Evolutionary conservation across 2,329 filamentous ascomycete species (phyloP).

Genomic region (Calonectria pseudoturangicola): DNA sequence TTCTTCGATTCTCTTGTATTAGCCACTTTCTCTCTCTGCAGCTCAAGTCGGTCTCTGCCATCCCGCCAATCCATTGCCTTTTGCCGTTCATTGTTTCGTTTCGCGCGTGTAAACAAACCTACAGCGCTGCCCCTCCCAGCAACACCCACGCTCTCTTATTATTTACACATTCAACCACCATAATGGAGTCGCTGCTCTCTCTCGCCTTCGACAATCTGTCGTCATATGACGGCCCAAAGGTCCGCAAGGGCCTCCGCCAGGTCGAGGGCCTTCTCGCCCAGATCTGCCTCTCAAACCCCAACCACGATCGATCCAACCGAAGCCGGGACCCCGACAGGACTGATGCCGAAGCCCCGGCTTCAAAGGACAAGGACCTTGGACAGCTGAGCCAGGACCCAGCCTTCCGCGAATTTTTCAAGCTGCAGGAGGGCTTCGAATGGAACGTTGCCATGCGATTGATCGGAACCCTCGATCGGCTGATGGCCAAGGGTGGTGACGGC

Average conservation of each 20-base stretch:
- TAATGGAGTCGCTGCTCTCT: slow-evolving; percentile 93
- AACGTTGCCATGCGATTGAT: slow-evolving; percentile 93
- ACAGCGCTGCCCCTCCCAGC: slow-evolving; percentile 37
- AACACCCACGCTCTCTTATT: slow-evolving; percentile 35
- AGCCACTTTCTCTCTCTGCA: slow-evolving; percentile 33
- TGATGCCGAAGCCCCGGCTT: slow-evolving; percentile 63
- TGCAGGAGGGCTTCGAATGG: slow-evolving; percentile 98
- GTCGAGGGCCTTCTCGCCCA: slow-evolving; percentile 95
- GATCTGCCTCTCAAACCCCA: slow-evolving; percentile 84
- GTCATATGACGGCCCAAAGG: slow-evolving; percentile 91
- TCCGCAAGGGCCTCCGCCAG: slow-evolving; percentile 94
- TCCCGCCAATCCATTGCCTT: slow-evolving; percentile 18
- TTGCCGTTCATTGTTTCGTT: slow-evolving; percentile 39
- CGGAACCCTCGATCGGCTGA: slow-evolving; percentile 87
- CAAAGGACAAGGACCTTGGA: slow-evolving; percentile 76
- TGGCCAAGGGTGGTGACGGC: slow-evolving; percentile 87
- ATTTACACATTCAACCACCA: slow-evolving; percentile 49
- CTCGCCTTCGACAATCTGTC: slow-evolving; percentile 97
- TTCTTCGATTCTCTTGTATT: slow-evolving; percentile 43
- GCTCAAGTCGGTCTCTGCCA: slow-evolving; percentile 34
- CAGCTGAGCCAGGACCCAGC: slow-evolving; percentile 88
- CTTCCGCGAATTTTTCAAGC: slow-evolving; percentile 95
- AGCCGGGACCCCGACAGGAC: slow-evolving; percentile 55
- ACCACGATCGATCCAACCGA: slow-evolving; percentile 46
- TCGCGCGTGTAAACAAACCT: slow-evolving; percentile 40